Evolutionary conservation across 2,329 filamentous ascomycete species (phyloP), one percentile per base, ranked within the genome.

Genomic region (Xylariomycetidae sp.): DNA sequence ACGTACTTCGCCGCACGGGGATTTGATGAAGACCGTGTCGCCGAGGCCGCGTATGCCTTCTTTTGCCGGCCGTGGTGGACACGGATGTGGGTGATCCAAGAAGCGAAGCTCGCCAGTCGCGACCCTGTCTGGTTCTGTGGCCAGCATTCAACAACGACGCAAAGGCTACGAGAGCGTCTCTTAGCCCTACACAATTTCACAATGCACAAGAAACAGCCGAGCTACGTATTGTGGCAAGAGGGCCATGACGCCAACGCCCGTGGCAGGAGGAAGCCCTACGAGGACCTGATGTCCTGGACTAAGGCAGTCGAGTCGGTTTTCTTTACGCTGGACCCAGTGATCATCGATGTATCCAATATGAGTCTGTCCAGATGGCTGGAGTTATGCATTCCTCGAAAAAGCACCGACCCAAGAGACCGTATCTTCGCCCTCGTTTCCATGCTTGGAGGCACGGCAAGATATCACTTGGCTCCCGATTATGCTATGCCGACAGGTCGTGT

Each of bases 61-160:
- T 27, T 27, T 14, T 27, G 25, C 25, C 25, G 25, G 9, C 25
- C 25, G 7, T 27, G 25, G 25, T 27, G 25, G 25, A 27, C 25
- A 14, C 25, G 25, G 8, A 27, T 27, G 25, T 27, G 25, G 25
- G 25, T 27, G 9, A 27, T 27, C 14, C 25, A 27, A 14, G 25
- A 27, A 14, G 25, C 25, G 10, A 27, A 27, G 15, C 25, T 27
- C 8, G 25, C 25, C 8, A 8, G 14, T 8, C 25, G 25, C 14
- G 25, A 27, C 14, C 25, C 25, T 14, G 14, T 27, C 9, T 27
- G 25, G 25, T 27, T 11, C 14, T 14, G 7, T 8, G 25, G 25
- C 25, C n/a, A n/a, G 8, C n/a, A n/a, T 8, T 27, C 25, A 14
- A 27, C 25, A 8, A 27, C 25, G 14, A 27, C 14, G 25, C 25